Evolutionary conservation across 768 basidiomycete genomes (phyloP), one percentile per base, ranked within the genome.

Genomic region (Lactarius pseudohatsudake): DNA sequence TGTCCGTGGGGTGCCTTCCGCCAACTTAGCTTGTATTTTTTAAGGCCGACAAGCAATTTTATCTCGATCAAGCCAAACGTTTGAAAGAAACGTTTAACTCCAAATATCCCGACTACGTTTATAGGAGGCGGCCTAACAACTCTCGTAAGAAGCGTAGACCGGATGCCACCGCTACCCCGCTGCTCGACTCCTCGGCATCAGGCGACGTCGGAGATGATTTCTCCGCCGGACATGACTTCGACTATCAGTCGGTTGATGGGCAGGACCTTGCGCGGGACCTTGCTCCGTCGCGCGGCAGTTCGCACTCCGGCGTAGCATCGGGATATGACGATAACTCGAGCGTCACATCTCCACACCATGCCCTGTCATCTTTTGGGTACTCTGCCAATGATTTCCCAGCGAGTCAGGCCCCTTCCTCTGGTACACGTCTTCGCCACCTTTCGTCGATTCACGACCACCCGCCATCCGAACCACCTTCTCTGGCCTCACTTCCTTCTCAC

Each of bases 101-200:
- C 28, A 90, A 86, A 74, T 94, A 93, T 76, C 92, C 92, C 18
- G 91, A 93, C 81, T 94, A 94, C 71, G 91, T 94, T 55, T 94
- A 94, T 79, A 85, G 88, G 72, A 86, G 92, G 61, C 83, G 92
- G 59, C 92, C 92, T 32, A 94, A 94, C 79, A 92, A 94, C 75
- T 89, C 89, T 63, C 86, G 92, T 72, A 89, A 86, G 73, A 84
- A 81, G 72, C 80, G 84, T 64, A 81, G 77, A 66, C 64, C 77
- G 0, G 82, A 83, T 62, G 65, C 73, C 32, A 65, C 73, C 11
- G 64, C 72, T 54, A 72, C 75, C 55, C 67, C 69, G 53, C 67
- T 78, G n/a, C 65, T 74, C 18, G 79, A 78, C 61, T 68, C 73
- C 20, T 71, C 75, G 28, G 70, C 74, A 55, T 67, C 64, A 22